phyloP scores from a whole-genome alignment of 345 rosid species.

The Cardamine resedifolia region DNA sequence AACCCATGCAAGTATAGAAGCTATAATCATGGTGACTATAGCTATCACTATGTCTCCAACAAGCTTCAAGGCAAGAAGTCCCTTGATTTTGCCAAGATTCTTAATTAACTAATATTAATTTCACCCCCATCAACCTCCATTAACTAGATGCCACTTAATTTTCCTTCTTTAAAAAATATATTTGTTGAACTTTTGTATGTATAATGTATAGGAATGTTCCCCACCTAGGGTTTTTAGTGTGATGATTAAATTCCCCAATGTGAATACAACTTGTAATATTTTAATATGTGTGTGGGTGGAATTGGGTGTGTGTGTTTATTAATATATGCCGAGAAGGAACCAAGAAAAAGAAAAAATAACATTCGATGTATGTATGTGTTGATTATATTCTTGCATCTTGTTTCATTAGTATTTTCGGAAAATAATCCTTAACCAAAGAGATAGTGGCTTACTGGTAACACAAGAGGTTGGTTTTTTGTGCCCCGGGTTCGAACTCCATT shows the following conservation, averaged over 20 bases:
- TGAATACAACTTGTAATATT: slow-evolving; percentile 35
- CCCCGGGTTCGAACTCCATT: too few species aligned
- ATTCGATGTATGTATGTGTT: neutral
- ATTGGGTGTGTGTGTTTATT: slow-evolving; percentile 1
- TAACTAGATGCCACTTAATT: slow-evolving; percentile 31
- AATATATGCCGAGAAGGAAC: slow-evolving; percentile 20
- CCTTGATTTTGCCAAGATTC: slow-evolving; percentile 82
- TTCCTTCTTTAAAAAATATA: neutral
- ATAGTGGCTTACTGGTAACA: too few species aligned
- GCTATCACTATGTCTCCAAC: slow-evolving; percentile 76
- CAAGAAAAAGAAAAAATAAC: neutral
- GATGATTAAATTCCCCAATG: slow-evolving; percentile 34
- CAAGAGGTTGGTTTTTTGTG: too few species aligned
- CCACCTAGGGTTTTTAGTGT: slow-evolving; percentile 34
- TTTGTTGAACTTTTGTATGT: slow-evolving; percentile 27
- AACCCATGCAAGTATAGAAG: slow-evolving; percentile 85
- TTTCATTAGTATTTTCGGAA: too few species aligned
- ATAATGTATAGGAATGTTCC: slow-evolving; percentile 32
- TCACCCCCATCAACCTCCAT: slow-evolving; percentile 7
- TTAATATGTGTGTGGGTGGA: slow-evolving; percentile 19
- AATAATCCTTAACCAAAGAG: too few species aligned
- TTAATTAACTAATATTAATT: slow-evolving; percentile 34
- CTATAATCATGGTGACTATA: slow-evolving; percentile 90
- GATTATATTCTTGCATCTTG: neutral
- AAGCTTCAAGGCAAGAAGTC: slow-evolving; percentile 85